Conservation (phyloP, 768 basidiomycete genomes). For the Termitomyces sp. region DNA sequence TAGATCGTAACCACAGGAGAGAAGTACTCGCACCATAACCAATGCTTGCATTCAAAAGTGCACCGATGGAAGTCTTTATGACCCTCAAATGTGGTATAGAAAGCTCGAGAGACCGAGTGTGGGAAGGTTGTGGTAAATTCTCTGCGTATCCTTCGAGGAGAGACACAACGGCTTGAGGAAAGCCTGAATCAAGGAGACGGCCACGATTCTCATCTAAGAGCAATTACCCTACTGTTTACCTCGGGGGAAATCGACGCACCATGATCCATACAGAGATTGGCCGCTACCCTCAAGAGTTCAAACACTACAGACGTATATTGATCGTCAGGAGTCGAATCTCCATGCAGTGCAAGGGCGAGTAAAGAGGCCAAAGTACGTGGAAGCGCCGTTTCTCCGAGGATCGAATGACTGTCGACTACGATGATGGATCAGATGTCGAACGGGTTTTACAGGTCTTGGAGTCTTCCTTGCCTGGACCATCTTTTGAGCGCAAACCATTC, state of each 20-base stretch:
- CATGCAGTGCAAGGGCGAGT: conserved; percentile 49
- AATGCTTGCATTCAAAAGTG: conserved; percentile 72
- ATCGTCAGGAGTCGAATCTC: conserved; percentile 37
- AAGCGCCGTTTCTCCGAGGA: conserved; percentile 59
- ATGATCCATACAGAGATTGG: conserved; percentile 84
- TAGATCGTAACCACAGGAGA: not conserved
- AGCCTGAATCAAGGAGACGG: conserved; percentile 60
- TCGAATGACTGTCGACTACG: conserved; percentile 66
- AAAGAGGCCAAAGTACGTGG: conserved; percentile 63
- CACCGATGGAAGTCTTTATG: conserved; percentile 73
- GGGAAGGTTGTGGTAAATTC: conserved; percentile 28
- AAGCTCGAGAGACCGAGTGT: conserved; percentile 39
- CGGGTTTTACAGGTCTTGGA: not conserved
- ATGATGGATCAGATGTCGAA: conserved; percentile 5
- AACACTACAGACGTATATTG: conserved; percentile 46
- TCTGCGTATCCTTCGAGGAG: conserved; percentile 68
- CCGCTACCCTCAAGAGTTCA: conserved; percentile 72
- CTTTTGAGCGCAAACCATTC: conserved; percentile 53
- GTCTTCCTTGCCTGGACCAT: conserved; percentile 38
- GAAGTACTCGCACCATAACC: conserved; percentile 54
- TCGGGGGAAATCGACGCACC: conserved; percentile 33
- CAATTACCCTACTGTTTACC: conserved; percentile 2
- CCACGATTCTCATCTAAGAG: conserved; percentile 68
- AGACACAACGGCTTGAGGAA: conserved; percentile 62
- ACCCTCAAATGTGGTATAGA: conserved; percentile 63